A percentile compares a stretch with the other conserved stretches of the same genome.
Evolutionary conservation across 2,329 filamentous ascomycete genomes (phyloP).

Genomic region (Volutella citrinella): DNA sequence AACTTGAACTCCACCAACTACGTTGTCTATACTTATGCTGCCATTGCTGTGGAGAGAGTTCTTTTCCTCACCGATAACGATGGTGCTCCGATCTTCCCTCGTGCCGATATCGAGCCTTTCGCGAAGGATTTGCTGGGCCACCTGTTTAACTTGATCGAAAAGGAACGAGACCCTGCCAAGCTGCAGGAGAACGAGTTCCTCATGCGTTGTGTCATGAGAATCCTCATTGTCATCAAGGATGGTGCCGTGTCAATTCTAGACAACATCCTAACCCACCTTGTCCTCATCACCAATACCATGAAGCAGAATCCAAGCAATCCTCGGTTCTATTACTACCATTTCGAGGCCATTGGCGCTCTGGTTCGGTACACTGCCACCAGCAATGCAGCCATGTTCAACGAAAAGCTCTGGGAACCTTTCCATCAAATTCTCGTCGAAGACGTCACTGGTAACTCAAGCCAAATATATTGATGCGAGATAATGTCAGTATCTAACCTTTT

Average conservation of each 20-base stretch:
- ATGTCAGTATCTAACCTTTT: slow-evolving; percentile 25
- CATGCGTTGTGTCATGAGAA: slow-evolving; percentile 98
- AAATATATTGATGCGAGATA: not conserved
- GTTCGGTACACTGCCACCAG: slow-evolving; percentile 65
- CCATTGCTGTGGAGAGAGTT: slow-evolving; percentile 92
- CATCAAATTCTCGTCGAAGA: slow-evolving; percentile 76
- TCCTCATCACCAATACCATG: slow-evolving; percentile 88
- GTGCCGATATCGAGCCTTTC: slow-evolving; percentile 73
- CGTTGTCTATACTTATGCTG: slow-evolving; percentile 95
- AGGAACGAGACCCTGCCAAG: slow-evolving; percentile 80
- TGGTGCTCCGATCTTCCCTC: slow-evolving; percentile 75
- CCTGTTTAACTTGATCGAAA: slow-evolving; percentile 87
- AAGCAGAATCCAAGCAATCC: slow-evolving; percentile 95
- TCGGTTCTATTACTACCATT: slow-evolving; percentile 97
- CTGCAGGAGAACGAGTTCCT: slow-evolving; percentile 98
- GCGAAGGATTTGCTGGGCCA: slow-evolving; percentile 85
- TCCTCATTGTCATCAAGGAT: slow-evolving; percentile 90
- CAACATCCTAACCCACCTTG: slow-evolving; percentile 75
- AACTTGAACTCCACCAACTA: slow-evolving; percentile 89
- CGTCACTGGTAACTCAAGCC: slow-evolving; percentile 61
- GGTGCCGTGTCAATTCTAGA: slow-evolving; percentile 72
- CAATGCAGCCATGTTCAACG: slow-evolving; percentile 72
- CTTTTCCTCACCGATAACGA: slow-evolving; percentile 77
- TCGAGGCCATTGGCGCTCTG: slow-evolving; percentile 88
- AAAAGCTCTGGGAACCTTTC: slow-evolving; percentile 79